These are phyloP conservation scores for Fusarium transvaalense DNA, from an alignment of 2,329 filamentous ascomycete species.

Conservation along the genomic window DNA sequence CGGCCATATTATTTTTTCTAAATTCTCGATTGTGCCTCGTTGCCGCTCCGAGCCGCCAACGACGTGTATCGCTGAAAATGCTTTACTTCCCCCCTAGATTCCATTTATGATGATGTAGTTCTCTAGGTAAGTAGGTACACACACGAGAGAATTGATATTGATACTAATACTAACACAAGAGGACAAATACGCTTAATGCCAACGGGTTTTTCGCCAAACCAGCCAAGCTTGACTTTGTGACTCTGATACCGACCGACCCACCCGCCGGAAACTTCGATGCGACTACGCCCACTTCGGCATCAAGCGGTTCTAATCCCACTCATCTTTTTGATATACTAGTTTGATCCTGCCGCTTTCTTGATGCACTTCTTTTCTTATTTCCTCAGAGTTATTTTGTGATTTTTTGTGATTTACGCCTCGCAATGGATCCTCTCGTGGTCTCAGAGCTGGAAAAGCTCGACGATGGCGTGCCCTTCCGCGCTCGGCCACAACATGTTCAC, in stretches of 20 bases:
- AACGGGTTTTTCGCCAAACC: slow-evolving; percentile 1
- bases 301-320: slow-evolving; percentile 36
- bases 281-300: slow-evolving; percentile 45
- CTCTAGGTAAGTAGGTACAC: background rate
- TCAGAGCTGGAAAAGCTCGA: slow-evolving; percentile 51
- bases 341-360: slow-evolving; percentile 16
- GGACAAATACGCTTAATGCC: background rate
- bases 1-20: slow-evolving; percentile 4
- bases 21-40: slow-evolving; percentile 11
- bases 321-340: slow-evolving; percentile 27
- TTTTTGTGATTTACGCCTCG: slow-evolving; percentile 23
- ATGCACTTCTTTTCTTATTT: background rate
- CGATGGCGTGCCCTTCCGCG: slow-evolving; percentile 77
- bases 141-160: background rate
- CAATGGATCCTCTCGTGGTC: slow-evolving; percentile 55
- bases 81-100: background rate
- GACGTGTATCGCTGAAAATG: slow-evolving; percentile 1
- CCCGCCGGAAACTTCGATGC: slow-evolving; percentile 27
- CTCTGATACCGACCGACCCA: slow-evolving; percentile 37
- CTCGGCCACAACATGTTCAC: slow-evolving; percentile 78
- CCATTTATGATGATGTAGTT: background rate
- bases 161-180: background rate
- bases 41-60: background rate
- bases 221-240: slow-evolving; percentile 28
- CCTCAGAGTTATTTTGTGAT: background rate